These are phyloP conservation scores for Olyra latifolia DNA, from an alignment of 176 grass and related monocot species.

Conservation along the genomic window DNA sequence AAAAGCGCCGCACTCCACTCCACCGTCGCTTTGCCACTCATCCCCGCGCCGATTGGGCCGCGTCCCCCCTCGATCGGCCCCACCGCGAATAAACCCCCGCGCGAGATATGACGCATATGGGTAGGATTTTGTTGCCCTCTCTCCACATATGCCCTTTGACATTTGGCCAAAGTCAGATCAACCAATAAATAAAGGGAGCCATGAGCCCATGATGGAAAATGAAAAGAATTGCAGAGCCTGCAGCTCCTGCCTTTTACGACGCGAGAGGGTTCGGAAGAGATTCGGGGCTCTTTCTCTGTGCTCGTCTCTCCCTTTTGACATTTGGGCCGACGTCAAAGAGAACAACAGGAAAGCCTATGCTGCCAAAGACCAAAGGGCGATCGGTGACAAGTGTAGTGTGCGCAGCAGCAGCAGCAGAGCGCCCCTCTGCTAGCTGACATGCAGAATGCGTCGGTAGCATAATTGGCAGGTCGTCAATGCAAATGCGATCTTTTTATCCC, in stretches of 20 bases:
- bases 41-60: conserved; percentile 14
- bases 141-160: conserved; percentile 29
- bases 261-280: conserved; percentile 24
- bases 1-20: conserved; percentile 31
- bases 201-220: too few species aligned
- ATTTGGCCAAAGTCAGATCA: conserved; percentile 36
- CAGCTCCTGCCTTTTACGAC: neutral
- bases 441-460: neutral
- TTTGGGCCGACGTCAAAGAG: conserved; percentile 32
- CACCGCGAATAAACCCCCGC: neutral
- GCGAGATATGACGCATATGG: conserved; percentile 25
- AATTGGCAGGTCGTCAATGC: neutral
- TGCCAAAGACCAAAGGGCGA: neutral
- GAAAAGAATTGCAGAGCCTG: neutral
- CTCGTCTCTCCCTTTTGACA: conserved; percentile 40
- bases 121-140: conserved; percentile 4
- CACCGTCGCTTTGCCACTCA: conserved; percentile 39
- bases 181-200: neutral
- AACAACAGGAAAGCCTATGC: neutral
- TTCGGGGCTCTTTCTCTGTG: neutral
- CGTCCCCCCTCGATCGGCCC: too few species aligned
- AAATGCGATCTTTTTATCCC: conserved; percentile 29
- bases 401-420: neutral
- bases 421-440: neutral
- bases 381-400: conserved; percentile 39